These are phyloP conservation scores for Cylindrotheca closterium DNA, from an alignment of 108 stramenopile genomes.

Conservation along the genomic window DNA sequence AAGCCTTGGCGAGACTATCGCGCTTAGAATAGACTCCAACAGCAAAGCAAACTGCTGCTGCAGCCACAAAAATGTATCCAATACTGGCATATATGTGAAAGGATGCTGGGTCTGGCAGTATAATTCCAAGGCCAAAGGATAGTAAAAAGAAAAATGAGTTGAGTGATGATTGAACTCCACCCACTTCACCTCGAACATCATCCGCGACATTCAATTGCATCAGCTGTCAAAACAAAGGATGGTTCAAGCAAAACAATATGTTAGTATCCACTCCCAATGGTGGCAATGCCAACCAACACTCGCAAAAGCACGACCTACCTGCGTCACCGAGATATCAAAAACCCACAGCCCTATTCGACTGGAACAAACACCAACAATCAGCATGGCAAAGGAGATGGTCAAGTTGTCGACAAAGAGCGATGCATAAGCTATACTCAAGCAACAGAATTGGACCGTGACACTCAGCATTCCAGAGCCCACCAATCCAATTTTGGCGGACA, in stretches of 20 bases:
- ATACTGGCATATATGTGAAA: conserved; percentile 42
- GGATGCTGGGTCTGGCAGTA: conserved; percentile 48
- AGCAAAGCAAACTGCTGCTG: conserved; percentile 39
- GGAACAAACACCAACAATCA: conserved; percentile 55
- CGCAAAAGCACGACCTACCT: too few relatives aligned
- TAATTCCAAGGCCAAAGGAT: conserved; percentile 46
- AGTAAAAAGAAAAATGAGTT: conserved; percentile 54
- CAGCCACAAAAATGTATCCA: conserved; percentile 45
- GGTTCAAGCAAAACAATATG: too few relatives aligned
- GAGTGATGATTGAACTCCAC: conserved; percentile 60
- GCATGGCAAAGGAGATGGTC: conserved; percentile 27
- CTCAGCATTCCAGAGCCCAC: conserved; percentile 55
- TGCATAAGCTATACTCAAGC: conserved; percentile 33
- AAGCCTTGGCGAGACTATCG: too few relatives aligned
- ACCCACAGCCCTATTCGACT: conserved; percentile 73
- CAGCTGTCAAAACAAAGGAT: too few relatives aligned
- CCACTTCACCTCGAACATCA: conserved; percentile 51
- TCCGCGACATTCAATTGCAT: conserved; percentile 57
- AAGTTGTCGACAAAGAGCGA: conserved; percentile 36
- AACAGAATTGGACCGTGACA: conserved; percentile 46
- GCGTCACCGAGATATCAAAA: conserved; percentile 63
- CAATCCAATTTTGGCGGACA: conserved; percentile 21
- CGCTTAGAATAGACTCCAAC: conserved; percentile 31
- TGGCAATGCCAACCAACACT: too few relatives aligned
- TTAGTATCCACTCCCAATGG: too few relatives aligned